Base-by-base conservation (phyloP, 1,284 basidiomycete species). In the Melampsora medusae region DNA sequence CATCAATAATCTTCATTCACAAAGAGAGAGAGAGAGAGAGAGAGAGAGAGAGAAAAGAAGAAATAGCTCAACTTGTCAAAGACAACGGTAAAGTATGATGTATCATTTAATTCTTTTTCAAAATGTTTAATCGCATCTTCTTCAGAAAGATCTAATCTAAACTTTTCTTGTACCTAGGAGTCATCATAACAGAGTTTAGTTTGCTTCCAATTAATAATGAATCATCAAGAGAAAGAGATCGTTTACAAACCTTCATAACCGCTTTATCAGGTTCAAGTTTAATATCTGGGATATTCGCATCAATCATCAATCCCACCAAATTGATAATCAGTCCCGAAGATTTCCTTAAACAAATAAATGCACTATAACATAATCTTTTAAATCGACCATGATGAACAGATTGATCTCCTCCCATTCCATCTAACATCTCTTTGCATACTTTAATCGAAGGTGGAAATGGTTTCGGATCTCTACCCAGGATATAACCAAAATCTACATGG, bases 391-490 rank as follows among this genome's bases (percentile, higher is more conserved):
- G 97, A 82, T 97, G 93, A 19, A 90, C 86, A 3, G 94, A 94
- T 81, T 91, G 87, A n/a, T 91, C 88, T 49, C 97, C 96, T 19
- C 97, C 97, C 95, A 99, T 97, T 9, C 92, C 95, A 81, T 99
- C 97, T 0, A 99, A 93, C 97, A 99, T 99, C 82, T 99, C 97
- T 80, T 97, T 96, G 84, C 94, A 97, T 35, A 99, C 92, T 84
- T 99, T 99, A 80, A 99, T 94, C 0, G 94, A 92, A 1, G 97
- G 97, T 4, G 97, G 94, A 82, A 97, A 97, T 0, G 95, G 94
- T 83, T 99, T 99, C 0, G 97, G 97, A 82, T 99, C 97, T 7
- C 95, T 90, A 2, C 96, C 96, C 9, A 99, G 87, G 80, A 99
- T 99, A 84, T 98, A 99, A 2, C 97, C 96, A 82, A 99, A 99